These are phyloP conservation scores for Aegilops speltoides DNA, from an alignment of 176 grass and related monocot genomes.

Conservation along the genomic window DNA sequence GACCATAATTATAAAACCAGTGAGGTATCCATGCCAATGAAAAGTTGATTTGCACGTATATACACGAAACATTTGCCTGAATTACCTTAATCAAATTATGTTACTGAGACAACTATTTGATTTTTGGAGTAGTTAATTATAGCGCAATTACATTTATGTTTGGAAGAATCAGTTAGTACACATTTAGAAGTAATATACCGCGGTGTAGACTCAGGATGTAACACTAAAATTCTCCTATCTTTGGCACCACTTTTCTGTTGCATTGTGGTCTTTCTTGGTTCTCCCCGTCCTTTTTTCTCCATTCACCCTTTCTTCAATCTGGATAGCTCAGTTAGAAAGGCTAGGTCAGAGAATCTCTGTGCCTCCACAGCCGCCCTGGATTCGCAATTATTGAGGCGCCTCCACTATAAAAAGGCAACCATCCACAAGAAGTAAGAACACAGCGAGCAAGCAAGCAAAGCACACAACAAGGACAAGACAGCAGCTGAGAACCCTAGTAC, in stretches of 20 bases:
- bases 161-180: slow-evolving; percentile 8
- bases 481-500: slow-evolving; percentile 34
- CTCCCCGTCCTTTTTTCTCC: not conserved
- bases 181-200: slow-evolving; percentile 34
- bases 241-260: slow-evolving; percentile 31
- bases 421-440: slow-evolving; percentile 39
- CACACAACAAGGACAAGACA: slow-evolving; percentile 42
- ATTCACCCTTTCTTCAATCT: slow-evolving; percentile 47
- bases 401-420: slow-evolving; percentile 67
- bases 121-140: slow-evolving; percentile 22
- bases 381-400: slow-evolving; percentile 63
- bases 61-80: not conserved
- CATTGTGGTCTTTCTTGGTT: slow-evolving; percentile 22
- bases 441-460: slow-evolving; percentile 37
- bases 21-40: not conserved
- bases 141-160: not conserved
- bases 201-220: slow-evolving; percentile 15
- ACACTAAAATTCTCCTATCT: slow-evolving; percentile 44
- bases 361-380: slow-evolving; percentile 48
- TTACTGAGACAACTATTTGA: slow-evolving; percentile 17
- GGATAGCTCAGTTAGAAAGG: slow-evolving; percentile 58
- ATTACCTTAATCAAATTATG: slow-evolving; percentile 4
- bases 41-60: slow-evolving; percentile 7
- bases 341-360: slow-evolving; percentile 39
- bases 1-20: slow-evolving; percentile 5